Conservation (phyloP, 2,329 filamentous ascomycete genomes). For the Neoascochyta sp. region DNA sequence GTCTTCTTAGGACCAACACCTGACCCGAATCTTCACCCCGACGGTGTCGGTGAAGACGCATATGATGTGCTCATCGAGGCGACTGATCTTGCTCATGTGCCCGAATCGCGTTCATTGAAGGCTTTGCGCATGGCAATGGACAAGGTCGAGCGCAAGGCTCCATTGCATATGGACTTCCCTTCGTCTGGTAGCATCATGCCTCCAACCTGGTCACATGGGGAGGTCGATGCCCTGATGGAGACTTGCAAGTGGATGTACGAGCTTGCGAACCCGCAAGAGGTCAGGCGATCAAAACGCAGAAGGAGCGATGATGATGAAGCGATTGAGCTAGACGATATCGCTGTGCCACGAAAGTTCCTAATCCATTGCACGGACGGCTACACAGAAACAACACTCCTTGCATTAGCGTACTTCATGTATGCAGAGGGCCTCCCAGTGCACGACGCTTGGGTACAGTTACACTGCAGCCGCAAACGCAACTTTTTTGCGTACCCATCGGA, state of each 20-base stretch:
- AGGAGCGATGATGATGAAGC: constrained; percentile 52
- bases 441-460: constrained; percentile 82
- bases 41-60: constrained; percentile 47
- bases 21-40: constrained; percentile 54
- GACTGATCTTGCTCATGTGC: constrained; percentile 75
- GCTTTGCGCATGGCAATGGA: constrained; percentile 56
- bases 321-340: constrained; percentile 49
- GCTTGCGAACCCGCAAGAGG: constrained; percentile 62
- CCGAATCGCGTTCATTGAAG: constrained; percentile 63
- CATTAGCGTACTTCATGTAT: constrained; percentile 89
- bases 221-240: constrained; percentile 79
- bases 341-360: constrained; percentile 62
- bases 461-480: constrained; percentile 76
- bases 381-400: constrained; percentile 87
- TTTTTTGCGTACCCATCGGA: constrained; percentile 96
- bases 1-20: constrained; percentile 89
- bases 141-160: constrained; percentile 43
- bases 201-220: constrained; percentile 75
- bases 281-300: constrained; percentile 42
- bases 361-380: constrained; percentile 96
- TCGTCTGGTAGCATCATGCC: constrained; percentile 90
- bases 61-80: constrained; percentile 88
- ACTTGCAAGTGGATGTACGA: constrained; percentile 89
- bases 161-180: constrained; percentile 73
- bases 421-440: constrained; percentile 76